phyloP scores from a whole-genome alignment of 2,329 filamentous ascomycete species.

The Ascochyta clinopodiicola region DNA sequence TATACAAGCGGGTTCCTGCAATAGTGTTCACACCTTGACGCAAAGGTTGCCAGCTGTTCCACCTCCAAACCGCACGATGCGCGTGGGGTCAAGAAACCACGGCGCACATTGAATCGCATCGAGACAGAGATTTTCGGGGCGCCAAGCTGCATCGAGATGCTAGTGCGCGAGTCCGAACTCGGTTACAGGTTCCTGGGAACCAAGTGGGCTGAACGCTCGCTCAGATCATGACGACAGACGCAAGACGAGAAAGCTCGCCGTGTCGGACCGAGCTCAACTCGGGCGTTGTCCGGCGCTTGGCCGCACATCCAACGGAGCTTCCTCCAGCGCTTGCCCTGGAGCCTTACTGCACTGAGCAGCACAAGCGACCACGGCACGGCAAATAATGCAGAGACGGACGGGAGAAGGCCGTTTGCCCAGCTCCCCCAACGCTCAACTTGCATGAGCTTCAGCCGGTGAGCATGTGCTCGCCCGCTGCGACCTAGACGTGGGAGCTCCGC shows the following conservation, averaged over 20 bases:
- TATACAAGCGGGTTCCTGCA: conserved; percentile 14
- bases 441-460: conserved; percentile 35
- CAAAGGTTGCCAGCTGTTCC: conserved; percentile 13
- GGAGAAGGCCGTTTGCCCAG: conserved; percentile 34
- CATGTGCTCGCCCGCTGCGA: conserved; percentile 22
- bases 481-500: background rate
- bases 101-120: conserved; percentile 1
- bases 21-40: conserved; percentile 15
- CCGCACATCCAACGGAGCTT: conserved; percentile 13
- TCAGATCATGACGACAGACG: conserved; percentile 44
- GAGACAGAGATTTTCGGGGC: conserved; percentile 17
- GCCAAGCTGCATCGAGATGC: conserved; percentile 25
- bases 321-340: conserved; percentile 6
- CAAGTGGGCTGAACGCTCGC: conserved; percentile 23
- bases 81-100: conserved; percentile 9
- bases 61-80: conserved; percentile 5
- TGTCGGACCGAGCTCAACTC: conserved; percentile 30
- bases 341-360: background rate
- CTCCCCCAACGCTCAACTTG: conserved; percentile 29
- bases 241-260: conserved; percentile 10
- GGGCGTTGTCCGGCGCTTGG: conserved; percentile 24
- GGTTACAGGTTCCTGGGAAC: conserved; percentile 37
- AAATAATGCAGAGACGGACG: conserved; percentile 37
- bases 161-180: conserved; percentile 30
- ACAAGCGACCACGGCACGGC: conserved; percentile 32